Evolutionary conservation across 2,329 filamentous ascomycete genomes (phyloP).

Genomic region (Botryotinia convoluta): DNA sequence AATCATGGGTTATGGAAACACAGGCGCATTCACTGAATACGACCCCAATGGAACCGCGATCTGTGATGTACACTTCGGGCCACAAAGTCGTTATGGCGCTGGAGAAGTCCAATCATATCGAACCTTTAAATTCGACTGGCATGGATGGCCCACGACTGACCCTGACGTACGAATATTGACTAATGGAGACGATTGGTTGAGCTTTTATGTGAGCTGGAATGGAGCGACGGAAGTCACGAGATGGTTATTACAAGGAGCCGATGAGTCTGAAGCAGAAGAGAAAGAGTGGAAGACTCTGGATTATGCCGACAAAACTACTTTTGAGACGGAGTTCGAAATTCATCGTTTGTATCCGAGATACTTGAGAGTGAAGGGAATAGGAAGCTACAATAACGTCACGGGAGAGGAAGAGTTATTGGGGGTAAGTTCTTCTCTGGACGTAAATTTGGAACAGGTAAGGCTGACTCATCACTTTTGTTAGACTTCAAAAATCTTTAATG

Average conservation of each 20-base stretch:
- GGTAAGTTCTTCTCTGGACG: constrained; percentile 15
- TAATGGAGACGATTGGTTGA: constrained; percentile 35
- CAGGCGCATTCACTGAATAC: constrained; percentile 31
- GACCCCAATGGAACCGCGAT: constrained; percentile 38
- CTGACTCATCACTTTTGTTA: constrained; percentile 9
- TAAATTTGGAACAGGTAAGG: constrained; percentile 17
- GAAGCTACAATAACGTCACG: background rate
- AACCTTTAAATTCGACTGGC: constrained; percentile 43
- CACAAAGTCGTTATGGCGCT: constrained; percentile 38
- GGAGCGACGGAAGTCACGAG: constrained; percentile 47
- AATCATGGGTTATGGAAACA: constrained; percentile 31
- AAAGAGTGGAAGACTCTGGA: constrained; percentile 7
- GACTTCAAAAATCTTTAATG: constrained; percentile 11
- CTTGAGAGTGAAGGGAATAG: constrained; percentile 13
- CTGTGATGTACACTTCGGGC: constrained; percentile 40
- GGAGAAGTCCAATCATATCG: constrained; percentile 42
- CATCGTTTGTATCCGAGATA: constrained; percentile 7
- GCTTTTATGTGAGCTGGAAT: constrained; percentile 54
- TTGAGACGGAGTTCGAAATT: constrained; percentile 16
- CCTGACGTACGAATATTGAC: constrained; percentile 41
- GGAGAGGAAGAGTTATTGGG: constrained; percentile 6
- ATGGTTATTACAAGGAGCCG: constrained; percentile 41
- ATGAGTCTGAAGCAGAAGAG: constrained; percentile 5
- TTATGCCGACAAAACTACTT: constrained; percentile 14
- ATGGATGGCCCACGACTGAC: constrained; percentile 39